A percentile compares a stretch with the other conserved stretches of the same genome.
Conservation (phyloP, 768 basidiomycete genomes). For the Ramaria rubella region DNA sequence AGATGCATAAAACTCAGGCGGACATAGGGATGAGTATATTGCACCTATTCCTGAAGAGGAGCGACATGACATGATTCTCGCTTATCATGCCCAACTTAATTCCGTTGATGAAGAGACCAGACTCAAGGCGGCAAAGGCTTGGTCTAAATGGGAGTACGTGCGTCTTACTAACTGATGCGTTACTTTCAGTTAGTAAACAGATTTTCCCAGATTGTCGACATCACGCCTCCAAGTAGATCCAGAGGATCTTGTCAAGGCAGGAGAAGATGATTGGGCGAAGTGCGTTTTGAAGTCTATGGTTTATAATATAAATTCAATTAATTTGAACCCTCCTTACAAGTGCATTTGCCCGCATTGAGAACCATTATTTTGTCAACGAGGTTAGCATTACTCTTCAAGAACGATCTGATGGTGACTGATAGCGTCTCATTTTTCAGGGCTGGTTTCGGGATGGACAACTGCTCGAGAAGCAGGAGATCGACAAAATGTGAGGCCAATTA, state of each 20-base stretch:
- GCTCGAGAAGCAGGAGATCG: constrained; percentile 74
- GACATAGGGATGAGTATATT: constrained; percentile 71
- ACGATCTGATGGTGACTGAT: constrained; percentile 1
- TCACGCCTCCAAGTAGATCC: constrained; percentile 68
- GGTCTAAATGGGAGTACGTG: constrained; percentile 87
- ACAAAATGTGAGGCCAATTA: constrained; percentile 62
- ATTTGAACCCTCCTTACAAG: too few relatives aligned
- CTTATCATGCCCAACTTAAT: constrained; percentile 77
- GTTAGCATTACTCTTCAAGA: constrained; percentile 30
- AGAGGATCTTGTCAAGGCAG: constrained; percentile 58
- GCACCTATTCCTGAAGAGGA: constrained; percentile 75
- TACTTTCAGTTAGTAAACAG: not conserved
- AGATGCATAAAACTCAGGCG: constrained; percentile 1
- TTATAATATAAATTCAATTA: too few relatives aligned
- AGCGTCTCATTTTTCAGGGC: constrained; percentile 37
- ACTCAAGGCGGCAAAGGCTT: constrained; percentile 69
- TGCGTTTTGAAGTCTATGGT: constrained; percentile 32
- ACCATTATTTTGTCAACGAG: constrained; percentile 84
- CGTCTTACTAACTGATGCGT: not conserved
- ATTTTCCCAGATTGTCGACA: constrained; percentile 63
- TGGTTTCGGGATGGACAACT: constrained; percentile 88
- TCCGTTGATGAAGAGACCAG: constrained; percentile 61
- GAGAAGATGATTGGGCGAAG: constrained; percentile 72
- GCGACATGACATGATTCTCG: constrained; percentile 70
- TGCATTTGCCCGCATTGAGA: constrained; percentile 83